Percentiles rank a stretch among this genome's conserved stretches.
Evolutionary conservation across 345 rosid species (phyloP).

Genomic region (Balakata baccata): DNA sequence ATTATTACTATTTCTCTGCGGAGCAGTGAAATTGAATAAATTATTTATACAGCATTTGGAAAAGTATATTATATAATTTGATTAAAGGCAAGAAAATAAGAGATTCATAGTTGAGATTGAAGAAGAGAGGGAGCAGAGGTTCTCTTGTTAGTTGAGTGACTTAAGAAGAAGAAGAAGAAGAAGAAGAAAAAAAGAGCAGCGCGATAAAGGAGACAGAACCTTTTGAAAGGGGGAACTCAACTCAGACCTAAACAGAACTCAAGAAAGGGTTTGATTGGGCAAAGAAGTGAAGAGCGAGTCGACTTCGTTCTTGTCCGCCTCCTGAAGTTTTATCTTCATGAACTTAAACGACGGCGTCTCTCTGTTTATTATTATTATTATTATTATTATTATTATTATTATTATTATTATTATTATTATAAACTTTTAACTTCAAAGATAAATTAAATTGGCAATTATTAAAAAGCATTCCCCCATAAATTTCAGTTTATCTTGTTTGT

Average conservation of each 20-base stretch:
- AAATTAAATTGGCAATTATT: too few relatives aligned
- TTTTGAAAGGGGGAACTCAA: background rate
- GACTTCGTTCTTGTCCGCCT: background rate
- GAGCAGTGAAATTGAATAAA: constrained; percentile 9
- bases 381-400: too few relatives aligned
- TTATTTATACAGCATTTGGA: background rate
- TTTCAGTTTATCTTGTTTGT: too few relatives aligned
- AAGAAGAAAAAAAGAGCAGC: background rate
- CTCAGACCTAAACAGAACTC: background rate
- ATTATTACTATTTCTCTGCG: background rate
- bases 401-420: too few relatives aligned
- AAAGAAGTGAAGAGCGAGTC: background rate
- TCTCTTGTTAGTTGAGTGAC: background rate
- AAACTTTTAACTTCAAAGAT: too few relatives aligned
- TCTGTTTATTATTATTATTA: too few relatives aligned
- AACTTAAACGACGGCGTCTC: background rate
- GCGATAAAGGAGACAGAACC: background rate
- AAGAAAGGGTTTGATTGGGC: background rate
- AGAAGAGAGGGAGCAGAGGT: background rate
- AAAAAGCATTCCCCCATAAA: too few relatives aligned
- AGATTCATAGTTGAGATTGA: background rate
- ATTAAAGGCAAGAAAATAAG: background rate
- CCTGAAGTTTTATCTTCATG: background rate
- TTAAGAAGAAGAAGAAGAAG: background rate
- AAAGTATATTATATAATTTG: background rate